phyloP scores from a whole-genome alignment of 495 filamentous ascomycete species.

The Tuber brumale region DNA sequence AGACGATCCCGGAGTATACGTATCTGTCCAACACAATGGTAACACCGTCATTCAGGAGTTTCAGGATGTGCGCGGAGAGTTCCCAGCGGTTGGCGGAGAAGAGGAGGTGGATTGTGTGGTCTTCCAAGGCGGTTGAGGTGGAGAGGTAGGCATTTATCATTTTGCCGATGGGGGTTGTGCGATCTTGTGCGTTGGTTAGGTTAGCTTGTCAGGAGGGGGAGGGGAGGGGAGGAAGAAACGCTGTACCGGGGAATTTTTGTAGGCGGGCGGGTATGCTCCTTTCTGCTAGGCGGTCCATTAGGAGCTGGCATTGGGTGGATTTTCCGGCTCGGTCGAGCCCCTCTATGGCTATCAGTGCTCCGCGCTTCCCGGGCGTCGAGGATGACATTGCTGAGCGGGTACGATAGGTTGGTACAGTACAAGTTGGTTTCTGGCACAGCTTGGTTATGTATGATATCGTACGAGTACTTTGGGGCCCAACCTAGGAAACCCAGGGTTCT shows the following conservation, averaged over 20 bases:
- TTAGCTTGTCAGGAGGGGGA: constrained; percentile 75
- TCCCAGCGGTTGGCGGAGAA: constrained; percentile 98
- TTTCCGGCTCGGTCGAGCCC: constrained; percentile 92
- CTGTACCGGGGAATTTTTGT: constrained; percentile 79
- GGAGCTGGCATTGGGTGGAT: constrained; percentile 78
- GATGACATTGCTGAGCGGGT: constrained; percentile 15
- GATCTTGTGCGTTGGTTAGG: constrained; percentile 65
- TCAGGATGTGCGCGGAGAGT: constrained; percentile 38
- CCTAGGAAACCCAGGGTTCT: too few relatives aligned
- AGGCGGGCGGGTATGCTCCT: constrained; percentile 60
- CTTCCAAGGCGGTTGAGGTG: constrained; percentile 65
- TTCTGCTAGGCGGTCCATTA: constrained; percentile 58
- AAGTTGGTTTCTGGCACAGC: neutral
- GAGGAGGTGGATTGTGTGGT: constrained; percentile 88
- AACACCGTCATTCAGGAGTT: constrained; percentile 47
- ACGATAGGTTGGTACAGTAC: neutral
- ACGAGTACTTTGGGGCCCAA: too few relatives aligned
- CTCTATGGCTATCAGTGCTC: constrained; percentile 81
- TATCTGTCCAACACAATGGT: constrained; percentile 87
- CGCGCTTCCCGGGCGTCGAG: constrained; percentile 47
- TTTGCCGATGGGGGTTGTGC: constrained; percentile 79
- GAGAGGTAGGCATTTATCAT: constrained; percentile 86
- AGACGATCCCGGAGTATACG: constrained; percentile 87
- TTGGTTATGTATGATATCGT: neutral
- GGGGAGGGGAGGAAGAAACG: constrained; percentile 58